Conservation (phyloP, 495 filamentous ascomycete species). For the Neurospora hispaniola region DNA sequence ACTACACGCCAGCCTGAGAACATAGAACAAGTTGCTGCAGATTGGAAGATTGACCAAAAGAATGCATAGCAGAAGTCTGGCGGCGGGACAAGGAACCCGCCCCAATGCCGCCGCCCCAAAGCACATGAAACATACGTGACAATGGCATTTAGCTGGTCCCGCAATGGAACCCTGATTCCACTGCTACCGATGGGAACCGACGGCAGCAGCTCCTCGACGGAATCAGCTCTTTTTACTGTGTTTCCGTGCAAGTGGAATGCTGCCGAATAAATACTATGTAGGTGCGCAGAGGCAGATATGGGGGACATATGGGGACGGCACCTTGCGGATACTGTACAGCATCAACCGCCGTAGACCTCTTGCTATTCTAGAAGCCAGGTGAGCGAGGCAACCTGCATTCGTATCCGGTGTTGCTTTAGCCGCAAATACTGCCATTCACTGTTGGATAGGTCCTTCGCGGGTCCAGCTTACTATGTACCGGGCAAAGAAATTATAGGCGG, state of each 20-base stretch:
- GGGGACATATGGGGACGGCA: neutral
- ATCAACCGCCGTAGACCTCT: neutral
- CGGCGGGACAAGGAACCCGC: neutral
- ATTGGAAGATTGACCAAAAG: neutral
- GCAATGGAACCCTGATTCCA: neutral
- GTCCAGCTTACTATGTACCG: neutral
- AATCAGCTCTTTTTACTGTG: neutral
- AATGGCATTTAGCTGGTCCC: neutral
- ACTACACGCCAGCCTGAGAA: neutral
- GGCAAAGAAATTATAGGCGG: neutral
- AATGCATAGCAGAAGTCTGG: neutral
- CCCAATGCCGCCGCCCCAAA: neutral
- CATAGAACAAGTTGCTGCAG: neutral
- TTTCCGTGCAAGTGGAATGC: neutral
- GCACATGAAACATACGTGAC: neutral
- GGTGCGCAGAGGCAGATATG: neutral
- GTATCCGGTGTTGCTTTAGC: neutral
- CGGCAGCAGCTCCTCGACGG: neutral
- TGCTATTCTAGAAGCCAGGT: neutral
- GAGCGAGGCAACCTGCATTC: neutral
- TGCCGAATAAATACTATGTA: neutral
- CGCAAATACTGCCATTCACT: neutral
- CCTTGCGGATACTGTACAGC: neutral
- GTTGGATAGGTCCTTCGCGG: neutral
- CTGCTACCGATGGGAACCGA: neutral